A percentile compares a stretch with the other conserved stretches of the same genome.
Conservation (phyloP, 2,329 filamentous ascomycete genomes). For the Hawksworthiomyces lignivorus region DNA sequence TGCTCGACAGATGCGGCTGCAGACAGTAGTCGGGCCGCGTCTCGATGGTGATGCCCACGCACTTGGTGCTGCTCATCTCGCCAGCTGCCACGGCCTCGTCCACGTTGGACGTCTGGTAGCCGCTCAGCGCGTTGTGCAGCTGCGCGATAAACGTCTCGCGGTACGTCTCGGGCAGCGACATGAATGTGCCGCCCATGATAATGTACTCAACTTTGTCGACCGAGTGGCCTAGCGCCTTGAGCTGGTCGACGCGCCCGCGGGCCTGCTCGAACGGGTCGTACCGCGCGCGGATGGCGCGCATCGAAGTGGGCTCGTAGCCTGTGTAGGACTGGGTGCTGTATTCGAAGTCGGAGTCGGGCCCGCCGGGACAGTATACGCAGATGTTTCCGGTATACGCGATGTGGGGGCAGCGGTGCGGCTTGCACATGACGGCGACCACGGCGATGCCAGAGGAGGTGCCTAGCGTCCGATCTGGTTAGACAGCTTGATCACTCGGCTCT, state of each 20-base stretch:
- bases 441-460: constrained; percentile 94
- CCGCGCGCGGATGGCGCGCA: constrained; percentile 92
- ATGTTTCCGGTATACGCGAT: constrained; percentile 99
- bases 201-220: constrained; percentile 99
- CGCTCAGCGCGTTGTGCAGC: constrained; percentile 91
- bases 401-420: constrained; percentile 93
- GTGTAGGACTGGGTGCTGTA: constrained; percentile 99
- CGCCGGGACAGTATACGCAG: constrained; percentile 96
- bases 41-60: constrained; percentile 97
- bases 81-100: constrained; percentile 92
- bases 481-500: too few relatives aligned
- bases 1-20: constrained; percentile 88
- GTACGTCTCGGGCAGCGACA: constrained; percentile 87
- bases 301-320: constrained; percentile 95
- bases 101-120: constrained; percentile 88
- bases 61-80: constrained; percentile 94
- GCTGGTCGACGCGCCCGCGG: constrained; percentile 88
- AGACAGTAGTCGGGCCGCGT: constrained; percentile 95
- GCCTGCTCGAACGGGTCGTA: constrained; percentile 99
- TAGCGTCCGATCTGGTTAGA: too few relatives aligned
- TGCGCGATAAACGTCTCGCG: constrained; percentile 91
- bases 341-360: constrained; percentile 96
- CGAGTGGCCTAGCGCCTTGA: constrained; percentile 89
- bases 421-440: constrained; percentile 99
- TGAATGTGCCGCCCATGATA: constrained; percentile 99